These are phyloP conservation scores for Magnolia changhungtana DNA, from an alignment of 164 flowering plant genomes.

Conservation along the genomic window DNA sequence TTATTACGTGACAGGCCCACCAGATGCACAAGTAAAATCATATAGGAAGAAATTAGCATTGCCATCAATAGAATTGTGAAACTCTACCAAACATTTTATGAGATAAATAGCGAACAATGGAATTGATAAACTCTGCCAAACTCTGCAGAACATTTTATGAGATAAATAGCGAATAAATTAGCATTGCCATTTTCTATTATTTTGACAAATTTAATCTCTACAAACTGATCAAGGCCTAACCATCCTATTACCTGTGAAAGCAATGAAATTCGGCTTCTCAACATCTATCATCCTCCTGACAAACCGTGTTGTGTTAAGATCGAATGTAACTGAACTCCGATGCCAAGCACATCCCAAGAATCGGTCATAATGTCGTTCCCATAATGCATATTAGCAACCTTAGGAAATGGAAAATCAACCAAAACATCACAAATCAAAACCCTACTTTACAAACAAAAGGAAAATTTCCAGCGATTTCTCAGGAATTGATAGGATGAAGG, in stretches of 20 bases:
- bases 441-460: neutral
- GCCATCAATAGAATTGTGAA: too few relatives aligned
- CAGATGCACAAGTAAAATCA: too few relatives aligned
- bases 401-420: neutral
- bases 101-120: too few relatives aligned
- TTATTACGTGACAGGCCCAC: too few relatives aligned
- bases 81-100: too few relatives aligned
- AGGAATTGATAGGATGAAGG: neutral
- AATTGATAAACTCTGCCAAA: too few relatives aligned
- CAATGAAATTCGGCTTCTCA: slow-evolving; percentile 82
- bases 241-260: slow-evolving; percentile 61
- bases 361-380: slow-evolving; percentile 63
- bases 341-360: slow-evolving; percentile 66
- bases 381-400: slow-evolving; percentile 91
- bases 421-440: neutral
- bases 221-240: neutral
- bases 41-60: too few relatives aligned
- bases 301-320: slow-evolving; percentile 76
- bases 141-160: too few relatives aligned
- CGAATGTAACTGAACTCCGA: slow-evolving; percentile 49
- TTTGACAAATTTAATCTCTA: neutral
- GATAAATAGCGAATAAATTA: too few relatives aligned
- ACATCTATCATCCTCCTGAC: slow-evolving; percentile 52
- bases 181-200: neutral
- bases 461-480: neutral